Percentiles rank a stretch among this genome's conserved stretches.
These are phyloP conservation scores for Gossypium lobatum DNA, from an alignment of 441 rosid genomes.

Conservation along the genomic window DNA sequence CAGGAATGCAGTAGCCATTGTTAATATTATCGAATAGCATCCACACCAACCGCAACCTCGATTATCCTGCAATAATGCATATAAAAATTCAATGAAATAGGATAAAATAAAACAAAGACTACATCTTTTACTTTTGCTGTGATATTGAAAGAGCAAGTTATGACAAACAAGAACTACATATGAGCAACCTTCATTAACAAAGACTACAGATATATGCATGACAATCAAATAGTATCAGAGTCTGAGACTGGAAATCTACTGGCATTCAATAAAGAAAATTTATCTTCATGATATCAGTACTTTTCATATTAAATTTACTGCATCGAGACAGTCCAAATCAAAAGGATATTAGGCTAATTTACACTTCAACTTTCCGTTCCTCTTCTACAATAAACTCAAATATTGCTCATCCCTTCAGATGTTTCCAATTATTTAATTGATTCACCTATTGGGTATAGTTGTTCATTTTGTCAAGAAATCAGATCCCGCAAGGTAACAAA, in stretches of 20 bases:
- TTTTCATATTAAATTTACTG: background rate
- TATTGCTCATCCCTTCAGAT: background rate
- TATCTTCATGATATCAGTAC: background rate
- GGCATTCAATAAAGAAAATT: background rate
- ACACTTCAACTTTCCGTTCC: background rate
- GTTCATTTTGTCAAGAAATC: background rate
- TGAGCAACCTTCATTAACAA: background rate
- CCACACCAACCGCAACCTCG: slow-evolving; percentile 21
- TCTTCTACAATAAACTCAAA: background rate
- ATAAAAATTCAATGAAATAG: background rate
- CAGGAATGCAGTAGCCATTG: slow-evolving; percentile 28
- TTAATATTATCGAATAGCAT: slow-evolving; percentile 20
- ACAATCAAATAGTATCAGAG: background rate
- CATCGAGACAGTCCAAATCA: background rate
- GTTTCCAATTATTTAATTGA: background rate
- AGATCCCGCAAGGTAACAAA: background rate
- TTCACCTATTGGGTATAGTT: background rate
- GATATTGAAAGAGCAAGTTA: background rate
- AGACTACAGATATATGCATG: background rate
- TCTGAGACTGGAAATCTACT: background rate
- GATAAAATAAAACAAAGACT: background rate
- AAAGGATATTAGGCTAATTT: background rate
- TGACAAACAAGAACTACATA: background rate
- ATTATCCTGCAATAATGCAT: slow-evolving; percentile 33
- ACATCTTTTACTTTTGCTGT: background rate